Base-by-base conservation (phyloP, 345 rosid species). In the Gynandropsis gynandra region DNA sequence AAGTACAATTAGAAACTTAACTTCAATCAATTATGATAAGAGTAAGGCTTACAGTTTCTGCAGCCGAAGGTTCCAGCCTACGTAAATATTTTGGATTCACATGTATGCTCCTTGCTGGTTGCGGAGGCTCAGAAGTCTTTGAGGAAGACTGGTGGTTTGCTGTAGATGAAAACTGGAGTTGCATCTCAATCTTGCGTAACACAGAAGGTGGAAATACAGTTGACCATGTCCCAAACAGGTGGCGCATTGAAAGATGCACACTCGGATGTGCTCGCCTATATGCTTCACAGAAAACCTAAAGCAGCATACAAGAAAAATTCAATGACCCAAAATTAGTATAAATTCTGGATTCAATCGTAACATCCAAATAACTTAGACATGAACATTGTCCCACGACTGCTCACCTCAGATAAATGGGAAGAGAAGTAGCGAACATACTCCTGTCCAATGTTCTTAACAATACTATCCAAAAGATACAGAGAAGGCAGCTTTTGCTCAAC, bases 81-180 rank as follows among this genome's bases (percentile, higher is more conserved):
- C 92, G 88, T 42, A 93, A 65, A 50, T 93, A 93, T 70, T 88
- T 88, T 9, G 99, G 97, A 65, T 93, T 93, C 63, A 93, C 97
- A 81, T 93, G 99, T 59, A 93, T 93, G 61, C 97, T 82, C 72
- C 83, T 85, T 8, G 81, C 54, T 62, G 92, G 87, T 51, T 84
- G 85, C 55, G 85, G 67, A 0, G 99, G 76, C 55, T 80, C 92
- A 32, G 97, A 79, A 66, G 76, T 65, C 64, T 73, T 77, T 43
- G 66, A 16, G 18, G 95, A 72, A 57, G 92, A 71, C 13, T 75
- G 89, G 47, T 69, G 72, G 63, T 68, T 73, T 24, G 57, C 50
- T 46, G 78, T 64, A 6, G 82, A 42, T 15, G 87, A 76, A 66
- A 85, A 65, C 46, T 80, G 79, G 63, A 93, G 70, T 41, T 85